Evolutionary conservation across 2,329 filamentous ascomycete genomes (phyloP), one percentile per base, ranked within the genome.

Genomic region (Trichoderma harzianum): DNA sequence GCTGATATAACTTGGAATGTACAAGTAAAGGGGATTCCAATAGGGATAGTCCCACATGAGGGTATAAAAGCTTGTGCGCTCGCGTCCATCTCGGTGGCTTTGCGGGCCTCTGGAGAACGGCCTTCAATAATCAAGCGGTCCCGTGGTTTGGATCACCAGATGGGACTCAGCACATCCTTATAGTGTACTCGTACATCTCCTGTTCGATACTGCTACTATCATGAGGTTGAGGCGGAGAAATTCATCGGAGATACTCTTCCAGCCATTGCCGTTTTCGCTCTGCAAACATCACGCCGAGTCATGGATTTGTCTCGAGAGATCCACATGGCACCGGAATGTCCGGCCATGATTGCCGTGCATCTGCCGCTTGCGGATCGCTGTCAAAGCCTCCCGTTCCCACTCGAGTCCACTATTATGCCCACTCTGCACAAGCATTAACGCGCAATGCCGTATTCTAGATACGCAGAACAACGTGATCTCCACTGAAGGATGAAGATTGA

Each of bases 51-150:
- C 39, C 66, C 66, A 62, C 55, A 53, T 47, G 7, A 39, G 39
- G 39, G 61, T 62, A 61, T 58, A 61, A 69, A 61, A 69, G 36
- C 66, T 61, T 60, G 66, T 34, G 66, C 55, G 12, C 28, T 69
- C 66, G 66, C 66, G 66, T 69, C 55, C 66, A 69, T 69, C 66
- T 69, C 66, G 66, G 66, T 62, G 66, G 47, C 66, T 69, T 69
- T 69, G 66, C 66, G 66, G 66, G 66, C 66, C 66, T 16, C 36
- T 68, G 55, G 66, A 69, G 66, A 61, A 69, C 8, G 28, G 26
- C n/a, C 5, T n/a, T n/a, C 28, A 68, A 32, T 21, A n/a, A 60
- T 18, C 36, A 28, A 51, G 21, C 39, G 66, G 57, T 62, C 39
- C 66, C 66, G 66, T 62, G 57, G 26, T 53, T 47, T 69, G 43